Conservation (phyloP, 495 filamentous ascomycete genomes). For the Annulohypoxylon nitens region DNA sequence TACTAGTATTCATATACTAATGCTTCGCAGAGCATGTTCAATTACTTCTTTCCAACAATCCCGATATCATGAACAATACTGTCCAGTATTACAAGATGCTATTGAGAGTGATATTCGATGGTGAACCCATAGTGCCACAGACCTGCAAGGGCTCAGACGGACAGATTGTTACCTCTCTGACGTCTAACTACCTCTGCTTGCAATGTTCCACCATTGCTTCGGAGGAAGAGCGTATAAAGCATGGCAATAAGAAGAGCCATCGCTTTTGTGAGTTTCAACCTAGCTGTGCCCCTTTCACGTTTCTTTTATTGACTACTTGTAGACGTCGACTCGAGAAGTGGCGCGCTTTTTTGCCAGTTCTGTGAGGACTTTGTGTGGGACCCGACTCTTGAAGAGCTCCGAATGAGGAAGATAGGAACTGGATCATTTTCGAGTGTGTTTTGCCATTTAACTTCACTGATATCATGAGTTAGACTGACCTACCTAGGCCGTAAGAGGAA, state of each 20-base stretch:
- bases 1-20: slow-evolving; percentile 38
- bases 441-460: not conserved
- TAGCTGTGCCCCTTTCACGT: not conserved
- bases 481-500: slow-evolving; percentile 68
- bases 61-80: slow-evolving; percentile 62
- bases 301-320: slow-evolving; percentile 21
- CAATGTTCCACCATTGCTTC: slow-evolving; percentile 73
- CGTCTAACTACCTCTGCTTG: slow-evolving; percentile 76
- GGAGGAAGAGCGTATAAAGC: slow-evolving; percentile 67
- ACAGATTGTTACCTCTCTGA: slow-evolving; percentile 62
- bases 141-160: slow-evolving; percentile 63
- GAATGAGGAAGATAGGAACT: slow-evolving; percentile 69
- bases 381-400: slow-evolving; percentile 79
- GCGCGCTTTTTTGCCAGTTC: slow-evolving; percentile 82
- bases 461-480: not conserved
- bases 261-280: slow-evolving; percentile 69
- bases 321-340: slow-evolving; percentile 87
- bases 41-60: slow-evolving; percentile 63
- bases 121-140: slow-evolving; percentile 62
- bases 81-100: slow-evolving; percentile 68
- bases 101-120: slow-evolving; percentile 64
- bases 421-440: slow-evolving; percentile 63
- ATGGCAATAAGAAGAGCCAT: slow-evolving; percentile 70
- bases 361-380: slow-evolving; percentile 92
- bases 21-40: slow-evolving; percentile 64